Evolutionary conservation across 306 rosid species (phyloP).

Genomic region (Rosa persica): DNA sequence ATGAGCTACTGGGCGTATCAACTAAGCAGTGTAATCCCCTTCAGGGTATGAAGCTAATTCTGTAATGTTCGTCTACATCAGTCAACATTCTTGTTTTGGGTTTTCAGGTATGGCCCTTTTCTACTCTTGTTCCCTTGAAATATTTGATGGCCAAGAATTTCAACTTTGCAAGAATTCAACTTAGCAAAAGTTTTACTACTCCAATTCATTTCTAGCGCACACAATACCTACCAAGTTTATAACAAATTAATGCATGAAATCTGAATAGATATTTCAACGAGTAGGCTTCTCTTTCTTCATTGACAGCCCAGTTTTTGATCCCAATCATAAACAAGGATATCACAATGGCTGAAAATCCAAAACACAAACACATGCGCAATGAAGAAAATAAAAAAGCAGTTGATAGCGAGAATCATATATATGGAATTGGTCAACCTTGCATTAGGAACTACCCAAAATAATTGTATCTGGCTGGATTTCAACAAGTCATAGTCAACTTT

Average conservation of each 20-base stretch:
- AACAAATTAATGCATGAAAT: background rate
- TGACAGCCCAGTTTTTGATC: background rate
- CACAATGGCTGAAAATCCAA: background rate
- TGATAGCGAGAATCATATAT: background rate
- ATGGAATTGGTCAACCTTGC: background rate
- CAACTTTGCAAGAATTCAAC: too few relatives aligned
- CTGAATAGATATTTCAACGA: background rate
- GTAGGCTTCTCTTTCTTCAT: background rate
- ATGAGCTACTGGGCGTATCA: too few relatives aligned
- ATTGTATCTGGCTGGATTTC: background rate
- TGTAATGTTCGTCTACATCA: background rate
- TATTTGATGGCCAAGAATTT: too few relatives aligned
- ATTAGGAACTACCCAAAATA: background rate
- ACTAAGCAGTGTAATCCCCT: too few relatives aligned
- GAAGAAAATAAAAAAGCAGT: background rate
- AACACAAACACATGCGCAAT: background rate
- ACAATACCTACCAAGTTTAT: too few relatives aligned
- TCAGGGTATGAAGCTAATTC: background rate
- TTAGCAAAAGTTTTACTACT: too few relatives aligned
- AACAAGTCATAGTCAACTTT: background rate
- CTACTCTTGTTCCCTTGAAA: too few relatives aligned
- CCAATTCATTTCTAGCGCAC: background rate
- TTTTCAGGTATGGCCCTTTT: background rate
- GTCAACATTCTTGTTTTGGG: background rate
- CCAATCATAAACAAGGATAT: background rate